Evolutionary conservation across 176 grass and related monocot genomes (phyloP), one percentile per base, ranked within the genome.

Genomic region (Ensete glaucum): DNA sequence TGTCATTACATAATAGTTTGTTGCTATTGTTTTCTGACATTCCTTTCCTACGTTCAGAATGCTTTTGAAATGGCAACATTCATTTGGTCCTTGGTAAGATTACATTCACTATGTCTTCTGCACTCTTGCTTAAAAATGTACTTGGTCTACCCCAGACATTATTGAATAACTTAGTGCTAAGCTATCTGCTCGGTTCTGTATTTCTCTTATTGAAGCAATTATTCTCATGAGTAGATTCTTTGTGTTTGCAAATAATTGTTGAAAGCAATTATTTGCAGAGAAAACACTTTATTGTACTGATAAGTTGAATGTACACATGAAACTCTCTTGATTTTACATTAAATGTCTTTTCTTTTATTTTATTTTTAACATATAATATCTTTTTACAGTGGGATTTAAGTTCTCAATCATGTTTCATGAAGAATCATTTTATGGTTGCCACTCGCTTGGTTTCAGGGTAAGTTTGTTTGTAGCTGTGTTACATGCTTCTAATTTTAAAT

Each of bases 21-120:
- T 13, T 85, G 62, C 15, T 27, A 2, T 57, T 21, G 16, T 51
- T 51, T 53, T 71, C 59, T 91, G 65, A 88, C 25, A n/a, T 67
- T 49, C 76, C 29, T 53, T 60, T 65, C 53, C 76, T 87, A 10
- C 65, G 81, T 84, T 57, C 84, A 98, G 95, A 93, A 98, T 84
- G 95, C 95, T 21, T 98, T 98, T 82, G 90, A 98, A 86, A 93
- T 98, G 95, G 90, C 95, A 77, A 93, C 88, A 73, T 93, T 98
- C 82, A 64, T 98, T 85, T 98, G 95, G 95, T 93, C 90, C 69
- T 20, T 91, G 95, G 88, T 98, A 81, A 89, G 90, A 73, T 78
- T 13, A 1, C 17, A 53, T 62, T 78, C 8, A 19, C 53, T 58
- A 19, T 69, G 22, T 67, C n/a, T 34, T 77, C 51, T 50, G 7